Percentiles rank a stretch among this genome's conserved stretches.
phyloP scores from a whole-genome alignment of 768 basidiomycete species.

The Leccinum uliginosum region DNA sequence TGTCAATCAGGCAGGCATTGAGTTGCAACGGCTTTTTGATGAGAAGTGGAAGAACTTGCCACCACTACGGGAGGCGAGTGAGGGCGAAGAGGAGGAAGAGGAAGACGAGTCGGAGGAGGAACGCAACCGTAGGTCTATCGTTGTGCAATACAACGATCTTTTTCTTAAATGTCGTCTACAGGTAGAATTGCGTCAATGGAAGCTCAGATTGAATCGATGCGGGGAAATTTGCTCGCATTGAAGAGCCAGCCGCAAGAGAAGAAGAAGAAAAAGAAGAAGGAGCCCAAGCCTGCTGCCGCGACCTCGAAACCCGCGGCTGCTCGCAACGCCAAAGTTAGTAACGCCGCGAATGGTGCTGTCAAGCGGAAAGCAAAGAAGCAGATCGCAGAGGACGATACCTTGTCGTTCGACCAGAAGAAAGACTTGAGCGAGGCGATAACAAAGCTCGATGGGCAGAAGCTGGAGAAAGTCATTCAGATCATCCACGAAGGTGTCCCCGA shows the following conservation, averaged over 20 bases:
- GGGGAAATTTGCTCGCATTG: constrained; percentile 59
- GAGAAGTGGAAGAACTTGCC: constrained; percentile 88
- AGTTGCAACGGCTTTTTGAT: constrained; percentile 84
- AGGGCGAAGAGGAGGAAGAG: constrained; percentile 61
- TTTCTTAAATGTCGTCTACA: constrained; percentile 29
- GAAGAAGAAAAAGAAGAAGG: constrained; percentile 72
- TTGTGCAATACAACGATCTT: background rate
- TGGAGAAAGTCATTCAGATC: constrained; percentile 90
- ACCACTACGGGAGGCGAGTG: constrained; percentile 46
- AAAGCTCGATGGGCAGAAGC: constrained; percentile 73
- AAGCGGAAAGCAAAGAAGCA: constrained; percentile 65
- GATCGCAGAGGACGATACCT: constrained; percentile 69
- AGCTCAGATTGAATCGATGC: constrained; percentile 75
- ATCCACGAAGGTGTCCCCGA: constrained; percentile 94
- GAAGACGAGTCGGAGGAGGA: constrained; percentile 67
- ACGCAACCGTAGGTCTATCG: constrained; percentile 50
- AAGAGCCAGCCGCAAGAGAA: constrained; percentile 54
- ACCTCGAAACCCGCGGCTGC: constrained; percentile 52
- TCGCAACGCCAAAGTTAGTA: constrained; percentile 43
- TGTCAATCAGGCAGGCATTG: constrained; percentile 82
- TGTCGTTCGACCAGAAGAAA: constrained; percentile 97
- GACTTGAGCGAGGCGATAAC: constrained; percentile 94
- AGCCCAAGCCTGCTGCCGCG: constrained; percentile 54
- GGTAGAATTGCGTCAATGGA: constrained; percentile 77
- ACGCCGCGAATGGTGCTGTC: constrained; percentile 39